Percentiles rank a stretch among this genome's conserved stretches.
Evolutionary conservation across 768 basidiomycete species (phyloP).

Genomic region (Mycena indigotica): DNA sequence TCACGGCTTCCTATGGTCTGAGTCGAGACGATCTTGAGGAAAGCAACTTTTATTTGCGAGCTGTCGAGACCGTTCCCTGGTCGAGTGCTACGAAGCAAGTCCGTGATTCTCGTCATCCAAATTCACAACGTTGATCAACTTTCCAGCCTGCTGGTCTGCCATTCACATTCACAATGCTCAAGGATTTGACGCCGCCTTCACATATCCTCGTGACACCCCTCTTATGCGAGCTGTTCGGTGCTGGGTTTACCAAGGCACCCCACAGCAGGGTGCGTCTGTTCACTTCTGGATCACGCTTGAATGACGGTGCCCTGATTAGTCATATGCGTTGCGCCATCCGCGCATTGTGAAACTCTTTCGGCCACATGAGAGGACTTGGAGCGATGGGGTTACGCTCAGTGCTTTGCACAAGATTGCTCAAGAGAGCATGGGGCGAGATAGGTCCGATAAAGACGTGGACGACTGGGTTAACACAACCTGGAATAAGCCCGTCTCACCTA

Average conservation of each 20-base stretch:
- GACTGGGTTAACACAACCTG: conserved; percentile 43
- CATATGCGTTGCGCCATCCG: conserved; percentile 82
- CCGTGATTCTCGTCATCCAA: not conserved
- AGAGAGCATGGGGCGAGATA: conserved; percentile 55
- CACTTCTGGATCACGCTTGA: not conserved
- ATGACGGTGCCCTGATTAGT: conserved; percentile 37
- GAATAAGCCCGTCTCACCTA: conserved; percentile 41
- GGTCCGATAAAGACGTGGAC: conserved; percentile 49
- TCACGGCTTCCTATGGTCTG: conserved; percentile 77
- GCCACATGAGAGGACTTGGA: conserved; percentile 64
- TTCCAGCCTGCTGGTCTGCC: conserved; percentile 40
- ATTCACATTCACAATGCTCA: conserved; percentile 57
- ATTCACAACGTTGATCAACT: conserved; percentile 16
- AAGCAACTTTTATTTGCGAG: conserved; percentile 67
- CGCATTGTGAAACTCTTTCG: conserved; percentile 73
- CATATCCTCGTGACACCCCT: conserved; percentile 63
- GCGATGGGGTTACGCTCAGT: conserved; percentile 50
- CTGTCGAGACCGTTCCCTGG: conserved; percentile 41
- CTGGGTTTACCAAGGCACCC: conserved; percentile 77
- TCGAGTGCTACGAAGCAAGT: conserved; percentile 10
- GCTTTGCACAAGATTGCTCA: conserved; percentile 58
- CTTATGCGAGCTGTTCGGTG: conserved; percentile 75
- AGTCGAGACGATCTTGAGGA: conserved; percentile 67
- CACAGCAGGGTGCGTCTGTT: conserved; percentile 51
- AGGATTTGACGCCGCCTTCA: conserved; percentile 51